phyloP scores from a whole-genome alignment of 352 stramenopile species.

The Phytophthora sojae region DNA sequence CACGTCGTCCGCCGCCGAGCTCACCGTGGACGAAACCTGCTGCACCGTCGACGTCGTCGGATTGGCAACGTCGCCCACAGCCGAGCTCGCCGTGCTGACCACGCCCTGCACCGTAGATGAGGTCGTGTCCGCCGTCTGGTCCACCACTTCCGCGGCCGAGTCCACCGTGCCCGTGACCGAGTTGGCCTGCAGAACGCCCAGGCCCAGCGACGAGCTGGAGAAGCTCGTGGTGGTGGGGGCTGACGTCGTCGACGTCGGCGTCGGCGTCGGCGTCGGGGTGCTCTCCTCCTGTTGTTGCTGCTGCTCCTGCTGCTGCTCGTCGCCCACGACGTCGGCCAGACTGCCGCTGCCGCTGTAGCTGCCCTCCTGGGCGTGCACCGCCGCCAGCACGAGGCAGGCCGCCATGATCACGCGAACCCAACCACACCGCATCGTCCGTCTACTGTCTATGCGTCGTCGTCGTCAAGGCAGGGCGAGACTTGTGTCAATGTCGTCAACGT shows the following conservation, averaged over 20 bases:
- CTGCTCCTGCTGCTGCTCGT: constrained; percentile 22
- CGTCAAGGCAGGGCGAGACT: too few species aligned
- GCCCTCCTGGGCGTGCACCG: constrained; percentile 23
- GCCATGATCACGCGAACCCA: constrained; percentile 31
- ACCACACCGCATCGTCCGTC: constrained; percentile 27
- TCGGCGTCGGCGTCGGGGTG: constrained; percentile 2
- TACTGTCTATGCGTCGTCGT: background rate
- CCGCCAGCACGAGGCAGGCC: constrained; percentile 30
- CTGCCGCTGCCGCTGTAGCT: constrained; percentile 29
- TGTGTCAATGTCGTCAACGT: constrained; percentile 1
- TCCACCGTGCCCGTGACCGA: constrained; percentile 26
- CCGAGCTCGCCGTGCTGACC: constrained; percentile 3
- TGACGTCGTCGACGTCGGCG: background rate
- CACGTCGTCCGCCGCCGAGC: background rate
- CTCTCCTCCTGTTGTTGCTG: background rate
- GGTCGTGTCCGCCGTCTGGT: background rate
- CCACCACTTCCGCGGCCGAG: constrained; percentile 21
- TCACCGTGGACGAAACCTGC: background rate
- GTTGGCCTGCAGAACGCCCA: constrained; percentile 28
- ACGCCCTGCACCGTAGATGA: constrained; percentile 11
- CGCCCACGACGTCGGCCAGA: constrained; percentile 23
- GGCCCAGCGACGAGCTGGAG: constrained; percentile 20
- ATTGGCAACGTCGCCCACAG: background rate
- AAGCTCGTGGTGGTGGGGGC: constrained; percentile 20
- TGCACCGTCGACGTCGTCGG: background rate